phyloP scores from a whole-genome alignment of 441 rosid genomes.

The Flueggea neowawraea region DNA sequence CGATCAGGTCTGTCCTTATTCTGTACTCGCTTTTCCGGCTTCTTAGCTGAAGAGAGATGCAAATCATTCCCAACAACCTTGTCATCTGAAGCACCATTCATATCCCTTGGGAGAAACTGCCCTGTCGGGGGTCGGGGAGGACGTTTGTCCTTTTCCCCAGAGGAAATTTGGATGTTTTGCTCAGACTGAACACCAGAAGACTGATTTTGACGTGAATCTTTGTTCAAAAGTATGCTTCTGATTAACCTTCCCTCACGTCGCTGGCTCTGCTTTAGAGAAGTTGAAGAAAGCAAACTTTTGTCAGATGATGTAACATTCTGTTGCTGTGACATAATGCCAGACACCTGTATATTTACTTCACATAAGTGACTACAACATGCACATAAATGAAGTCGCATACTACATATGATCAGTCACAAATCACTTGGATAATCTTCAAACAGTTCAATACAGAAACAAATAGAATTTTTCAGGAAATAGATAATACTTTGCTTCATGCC shows the following conservation, averaged over 20 bases:
- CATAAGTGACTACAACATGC: neutral
- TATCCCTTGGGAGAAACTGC: constrained; percentile 37
- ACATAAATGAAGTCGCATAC: neutral
- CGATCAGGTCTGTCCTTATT: constrained; percentile 72
- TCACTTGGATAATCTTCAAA: too few species aligned
- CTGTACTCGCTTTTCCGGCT: constrained; percentile 54
- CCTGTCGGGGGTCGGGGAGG: constrained; percentile 44
- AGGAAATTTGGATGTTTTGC: constrained; percentile 35
- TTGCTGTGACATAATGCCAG: constrained; percentile 28
- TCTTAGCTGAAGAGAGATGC: constrained; percentile 38
- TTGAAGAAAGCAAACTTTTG: constrained; percentile 30
- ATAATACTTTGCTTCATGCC: too few species aligned
- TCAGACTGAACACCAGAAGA: constrained; percentile 38
- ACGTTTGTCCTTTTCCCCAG: constrained; percentile 46
- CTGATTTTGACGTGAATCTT: constrained; percentile 43
- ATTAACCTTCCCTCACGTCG: constrained; percentile 50
- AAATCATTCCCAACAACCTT: constrained; percentile 38
- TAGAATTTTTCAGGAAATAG: too few species aligned
- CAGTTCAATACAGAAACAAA: too few species aligned
- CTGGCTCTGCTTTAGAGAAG: constrained; percentile 36
- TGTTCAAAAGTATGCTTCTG: constrained; percentile 46
- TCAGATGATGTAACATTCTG: constrained; percentile 27
- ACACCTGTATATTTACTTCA: constrained; percentile 17
- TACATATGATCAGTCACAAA: neutral
- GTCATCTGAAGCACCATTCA: constrained; percentile 45